These are phyloP conservation scores for Ambrosia hybrid DNA, from an alignment of 140 eudicot genomes.

Conservation along the genomic window DNA sequence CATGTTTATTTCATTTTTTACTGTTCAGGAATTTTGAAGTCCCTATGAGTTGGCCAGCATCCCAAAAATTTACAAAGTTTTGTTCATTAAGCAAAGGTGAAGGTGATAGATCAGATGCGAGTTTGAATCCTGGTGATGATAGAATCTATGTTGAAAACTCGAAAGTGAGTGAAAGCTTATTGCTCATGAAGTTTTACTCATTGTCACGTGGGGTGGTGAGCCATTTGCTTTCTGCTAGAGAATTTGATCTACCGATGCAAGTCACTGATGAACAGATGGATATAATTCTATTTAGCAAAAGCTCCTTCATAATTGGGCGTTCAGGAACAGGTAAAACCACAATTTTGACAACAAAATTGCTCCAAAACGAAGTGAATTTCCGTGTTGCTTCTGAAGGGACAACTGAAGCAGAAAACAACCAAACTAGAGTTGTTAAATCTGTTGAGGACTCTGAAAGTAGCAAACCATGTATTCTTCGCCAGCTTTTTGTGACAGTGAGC, in stretches of 20 bases:
- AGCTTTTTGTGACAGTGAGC: slow-evolving; percentile 85
- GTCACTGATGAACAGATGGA: slow-evolving; percentile 72
- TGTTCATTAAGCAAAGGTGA: slow-evolving; percentile 28
- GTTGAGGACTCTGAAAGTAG: slow-evolving; percentile 6
- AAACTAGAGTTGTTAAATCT: not conserved
- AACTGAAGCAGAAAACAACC: slow-evolving; percentile 16
- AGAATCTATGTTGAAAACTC: slow-evolving; percentile 64
- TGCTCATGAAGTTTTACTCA: slow-evolving; percentile 75
- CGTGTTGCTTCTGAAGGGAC: slow-evolving; percentile 44
- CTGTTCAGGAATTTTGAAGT: slow-evolving; percentile 56
- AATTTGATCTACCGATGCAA: slow-evolving; percentile 63
- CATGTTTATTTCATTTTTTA: not conserved
- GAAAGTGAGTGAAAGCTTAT: slow-evolving; percentile 69
- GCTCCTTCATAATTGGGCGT: slow-evolving; percentile 69
- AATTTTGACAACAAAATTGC: slow-evolving; percentile 66
- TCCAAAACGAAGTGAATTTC: slow-evolving; percentile 47
- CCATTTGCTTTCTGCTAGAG: slow-evolving; percentile 61
- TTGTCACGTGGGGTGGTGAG: slow-evolving; percentile 51
- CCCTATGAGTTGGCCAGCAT: slow-evolving; percentile 53
- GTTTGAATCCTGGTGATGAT: slow-evolving; percentile 23
- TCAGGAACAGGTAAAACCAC: slow-evolving; percentile 94
- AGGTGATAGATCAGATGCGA: slow-evolving; percentile 4
- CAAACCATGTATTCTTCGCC: slow-evolving; percentile 40
- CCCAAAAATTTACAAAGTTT: slow-evolving; percentile 38
- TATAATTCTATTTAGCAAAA: slow-evolving; percentile 42